Conservation (phyloP, 495 filamentous ascomycete genomes). For the Neurospora pannonica region DNA sequence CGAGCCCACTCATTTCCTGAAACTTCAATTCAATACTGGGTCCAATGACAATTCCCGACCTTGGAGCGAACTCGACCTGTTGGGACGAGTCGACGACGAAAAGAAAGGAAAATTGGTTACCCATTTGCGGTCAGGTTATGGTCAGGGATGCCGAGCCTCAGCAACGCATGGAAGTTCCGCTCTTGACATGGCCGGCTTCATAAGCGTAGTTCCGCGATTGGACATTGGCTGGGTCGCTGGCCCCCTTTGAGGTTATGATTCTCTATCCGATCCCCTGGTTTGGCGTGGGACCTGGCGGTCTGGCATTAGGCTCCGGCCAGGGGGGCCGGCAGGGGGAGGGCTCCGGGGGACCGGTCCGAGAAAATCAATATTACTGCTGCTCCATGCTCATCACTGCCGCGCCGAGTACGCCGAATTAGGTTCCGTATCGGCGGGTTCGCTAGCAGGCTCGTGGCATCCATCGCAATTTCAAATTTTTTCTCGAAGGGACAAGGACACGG, state of each 20-base stretch:
- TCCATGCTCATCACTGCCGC: neutral
- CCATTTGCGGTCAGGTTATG: neutral
- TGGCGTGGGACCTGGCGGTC: neutral
- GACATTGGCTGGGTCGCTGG: neutral
- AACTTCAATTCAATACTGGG: neutral
- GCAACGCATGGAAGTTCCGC: neutral
- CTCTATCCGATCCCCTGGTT: neutral
- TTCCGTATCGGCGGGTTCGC: neutral
- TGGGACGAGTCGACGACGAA: neutral
- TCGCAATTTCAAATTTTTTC: neutral
- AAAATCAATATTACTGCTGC: neutral
- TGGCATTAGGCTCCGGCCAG: neutral
- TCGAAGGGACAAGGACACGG: neutral
- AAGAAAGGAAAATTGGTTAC: neutral
- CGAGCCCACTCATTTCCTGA: neutral
- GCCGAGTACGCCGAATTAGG: neutral
- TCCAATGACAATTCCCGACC: neutral
- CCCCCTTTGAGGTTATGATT: neutral
- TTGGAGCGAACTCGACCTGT: neutral
- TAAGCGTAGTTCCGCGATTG: neutral
- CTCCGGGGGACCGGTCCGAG: neutral
- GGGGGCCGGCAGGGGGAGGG: neutral
- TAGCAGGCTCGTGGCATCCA: neutral
- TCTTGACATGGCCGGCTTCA: neutral
- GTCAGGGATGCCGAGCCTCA: neutral